These are phyloP conservation scores for Ogataea parapolymorpha DNA, from an alignment of 805 yeast species.

Conservation along the genomic window DNA sequence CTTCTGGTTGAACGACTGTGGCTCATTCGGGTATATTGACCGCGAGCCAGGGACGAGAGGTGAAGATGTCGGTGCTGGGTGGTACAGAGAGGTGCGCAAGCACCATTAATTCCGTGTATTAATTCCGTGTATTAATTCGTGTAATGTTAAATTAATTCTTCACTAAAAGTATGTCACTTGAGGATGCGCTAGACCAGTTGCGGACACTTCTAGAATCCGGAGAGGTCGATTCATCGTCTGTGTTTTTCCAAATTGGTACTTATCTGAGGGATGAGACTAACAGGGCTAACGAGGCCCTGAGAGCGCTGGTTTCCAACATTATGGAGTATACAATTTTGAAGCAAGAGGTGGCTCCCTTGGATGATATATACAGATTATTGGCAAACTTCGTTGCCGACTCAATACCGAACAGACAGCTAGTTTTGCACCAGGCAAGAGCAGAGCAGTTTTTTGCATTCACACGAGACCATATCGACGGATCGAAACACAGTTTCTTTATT, in stretches of 20 bases:
- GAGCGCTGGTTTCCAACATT: conserved; percentile 3
- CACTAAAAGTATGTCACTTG: not conserved
- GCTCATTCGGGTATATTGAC: conserved; percentile 74
- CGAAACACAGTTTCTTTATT: conserved; percentile 5
- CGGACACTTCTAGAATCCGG: too few species aligned
- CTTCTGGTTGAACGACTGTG: conserved; percentile 76
- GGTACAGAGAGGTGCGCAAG: conserved; percentile 64
- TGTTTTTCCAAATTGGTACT: too few species aligned
- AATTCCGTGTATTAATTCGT: not conserved
- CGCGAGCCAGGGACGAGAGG: conserved; percentile 79
- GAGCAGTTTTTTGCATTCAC: conserved; percentile 1
- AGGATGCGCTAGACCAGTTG: not conserved
- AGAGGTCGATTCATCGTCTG: too few species aligned
- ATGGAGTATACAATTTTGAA: not conserved
- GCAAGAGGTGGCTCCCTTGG: conserved; percentile 2
- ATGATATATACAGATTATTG: conserved; percentile 6
- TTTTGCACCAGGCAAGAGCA: not conserved
- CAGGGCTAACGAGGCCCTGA: conserved; percentile 1
- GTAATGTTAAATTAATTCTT: conserved; percentile 3
- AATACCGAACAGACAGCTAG: conserved; percentile 7
- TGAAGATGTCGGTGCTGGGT: conserved; percentile 78
- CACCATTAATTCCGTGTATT: conserved; percentile 8
- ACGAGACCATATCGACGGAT: not conserved
- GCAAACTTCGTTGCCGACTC: conserved; percentile 20
- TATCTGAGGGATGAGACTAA: conserved; percentile 1